A percentile compares a stretch with the other conserved stretches of the same genome.
phyloP scores from a whole-genome alignment of 176 grass and related monocot genomes.

The Aegilops sharonensis region DNA sequence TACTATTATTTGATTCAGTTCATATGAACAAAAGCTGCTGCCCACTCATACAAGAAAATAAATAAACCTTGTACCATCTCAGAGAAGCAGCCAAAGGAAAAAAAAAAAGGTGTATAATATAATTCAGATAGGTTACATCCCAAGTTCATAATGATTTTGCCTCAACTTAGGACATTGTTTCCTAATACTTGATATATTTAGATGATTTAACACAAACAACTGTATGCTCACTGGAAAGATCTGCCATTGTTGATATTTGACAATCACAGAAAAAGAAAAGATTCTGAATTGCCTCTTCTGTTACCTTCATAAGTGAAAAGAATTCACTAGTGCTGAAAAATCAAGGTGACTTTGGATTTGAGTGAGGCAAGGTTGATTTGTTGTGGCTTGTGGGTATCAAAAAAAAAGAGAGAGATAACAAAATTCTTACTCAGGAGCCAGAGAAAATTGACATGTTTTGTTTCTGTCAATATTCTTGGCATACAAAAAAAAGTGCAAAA shows the following conservation, averaged over 20 bases:
- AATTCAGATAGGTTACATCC: neutral
- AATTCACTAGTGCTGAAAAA: too few relatives aligned
- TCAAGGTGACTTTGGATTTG: too few relatives aligned
- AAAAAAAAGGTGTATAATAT: neutral
- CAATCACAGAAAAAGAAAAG: neutral
- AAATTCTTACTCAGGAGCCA: neutral
- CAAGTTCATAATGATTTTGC: too few relatives aligned
- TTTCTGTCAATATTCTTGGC: neutral
- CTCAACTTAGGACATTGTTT: neutral
- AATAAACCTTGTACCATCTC: neutral
- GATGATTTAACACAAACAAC: neutral
- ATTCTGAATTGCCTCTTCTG: neutral
- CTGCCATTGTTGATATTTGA: neutral
- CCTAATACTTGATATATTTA: neutral
- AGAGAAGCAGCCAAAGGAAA: neutral
- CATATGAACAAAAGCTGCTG: neutral
- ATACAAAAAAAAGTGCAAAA: neutral
- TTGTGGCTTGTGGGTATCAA: neutral
- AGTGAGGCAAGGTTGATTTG: too few relatives aligned
- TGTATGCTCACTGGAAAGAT: neutral
- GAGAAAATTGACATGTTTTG: neutral
- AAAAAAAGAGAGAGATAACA: too few relatives aligned
- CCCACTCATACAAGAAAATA: neutral
- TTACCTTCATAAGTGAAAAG: neutral
- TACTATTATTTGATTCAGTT: neutral